phyloP scores from a whole-genome alignment of 2,329 filamentous ascomycete species.

The Talaromyces sp. region DNA sequence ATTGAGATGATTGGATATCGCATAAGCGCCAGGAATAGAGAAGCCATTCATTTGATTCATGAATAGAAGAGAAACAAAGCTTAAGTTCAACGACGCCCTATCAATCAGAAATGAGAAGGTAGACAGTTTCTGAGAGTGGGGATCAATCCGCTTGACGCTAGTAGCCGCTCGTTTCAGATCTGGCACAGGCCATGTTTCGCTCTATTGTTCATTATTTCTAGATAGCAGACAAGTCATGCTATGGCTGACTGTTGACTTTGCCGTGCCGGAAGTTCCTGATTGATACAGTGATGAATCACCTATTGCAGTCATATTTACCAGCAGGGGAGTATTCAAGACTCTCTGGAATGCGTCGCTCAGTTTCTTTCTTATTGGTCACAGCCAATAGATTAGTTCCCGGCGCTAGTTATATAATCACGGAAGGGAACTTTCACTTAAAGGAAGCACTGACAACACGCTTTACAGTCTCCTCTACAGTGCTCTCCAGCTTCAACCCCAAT shows the following conservation, averaged over 20 bases:
- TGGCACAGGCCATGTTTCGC: constrained; percentile 7
- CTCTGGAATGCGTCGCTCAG: too few relatives aligned
- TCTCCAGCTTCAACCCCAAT: not conserved
- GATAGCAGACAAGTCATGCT: not conserved
- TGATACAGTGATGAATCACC: not conserved
- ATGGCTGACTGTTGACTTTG: not conserved
- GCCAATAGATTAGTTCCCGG: too few relatives aligned
- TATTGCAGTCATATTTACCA: not conserved
- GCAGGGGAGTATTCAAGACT: too few relatives aligned
- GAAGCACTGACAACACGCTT: not conserved
- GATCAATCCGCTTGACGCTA: not conserved
- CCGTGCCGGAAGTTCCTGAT: too few relatives aligned
- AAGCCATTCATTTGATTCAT: not conserved
- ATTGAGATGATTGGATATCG: not conserved
- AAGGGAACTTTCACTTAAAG: too few relatives aligned
- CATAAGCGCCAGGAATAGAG: not conserved
- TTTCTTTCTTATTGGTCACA: too few relatives aligned
- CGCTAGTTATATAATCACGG: too few relatives aligned
- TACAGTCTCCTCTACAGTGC: not conserved
- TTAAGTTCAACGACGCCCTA: not conserved
- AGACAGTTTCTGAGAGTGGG: not conserved
- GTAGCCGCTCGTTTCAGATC: constrained; percentile 10
- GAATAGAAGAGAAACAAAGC: not conserved
- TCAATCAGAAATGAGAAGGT: not conserved
- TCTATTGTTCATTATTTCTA: not conserved